Conservation (phyloP, 1,284 basidiomycete genomes). For the Marasmius oreades region DNA sequence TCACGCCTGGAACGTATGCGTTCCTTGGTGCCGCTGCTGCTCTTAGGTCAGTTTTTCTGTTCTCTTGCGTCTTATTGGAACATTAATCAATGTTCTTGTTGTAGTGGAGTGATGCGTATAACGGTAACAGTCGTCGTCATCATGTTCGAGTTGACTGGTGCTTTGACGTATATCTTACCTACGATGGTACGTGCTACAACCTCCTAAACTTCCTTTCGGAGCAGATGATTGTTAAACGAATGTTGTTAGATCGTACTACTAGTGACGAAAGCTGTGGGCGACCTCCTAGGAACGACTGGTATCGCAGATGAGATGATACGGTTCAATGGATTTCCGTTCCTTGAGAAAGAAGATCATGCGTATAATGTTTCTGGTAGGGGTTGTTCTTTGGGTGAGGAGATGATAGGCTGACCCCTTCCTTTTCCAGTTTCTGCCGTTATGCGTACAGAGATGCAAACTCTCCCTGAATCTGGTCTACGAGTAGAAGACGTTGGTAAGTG, state of each 20-base stretch:
- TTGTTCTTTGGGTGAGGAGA: conserved; percentile 4
- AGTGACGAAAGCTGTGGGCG: conserved; percentile 97
- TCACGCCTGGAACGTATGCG: conserved; percentile 97
- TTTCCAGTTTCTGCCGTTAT: conserved; percentile 82
- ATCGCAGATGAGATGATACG: conserved; percentile 97
- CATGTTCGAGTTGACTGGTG: conserved; percentile 99
- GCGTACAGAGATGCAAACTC: conserved; percentile 73
- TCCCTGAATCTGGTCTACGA: conserved; percentile 75
- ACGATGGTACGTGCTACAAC: conserved; percentile 78
- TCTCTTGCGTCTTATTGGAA: not conserved
- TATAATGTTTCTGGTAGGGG: conserved; percentile 82
- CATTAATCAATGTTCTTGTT: not conserved
- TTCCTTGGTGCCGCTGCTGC: conserved; percentile 93
- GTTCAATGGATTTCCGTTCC: conserved; percentile 95
- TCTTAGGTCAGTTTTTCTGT: conserved; percentile 59
- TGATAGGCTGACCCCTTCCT: too few relatives aligned
- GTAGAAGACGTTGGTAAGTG: conserved; percentile 75
- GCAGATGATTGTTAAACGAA: not conserved
- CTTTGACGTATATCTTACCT: conserved; percentile 95
- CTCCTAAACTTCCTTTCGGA: conserved; percentile 1
- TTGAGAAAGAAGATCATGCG: conserved; percentile 91
- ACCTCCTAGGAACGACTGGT: conserved; percentile 88
- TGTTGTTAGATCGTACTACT: conserved; percentile 97
- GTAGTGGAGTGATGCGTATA: conserved; percentile 91
- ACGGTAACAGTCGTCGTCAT: conserved; percentile 99